Base-by-base conservation (phyloP, 371 early-diverging fungal species). In the Actinomortierella ambigua region DNA sequence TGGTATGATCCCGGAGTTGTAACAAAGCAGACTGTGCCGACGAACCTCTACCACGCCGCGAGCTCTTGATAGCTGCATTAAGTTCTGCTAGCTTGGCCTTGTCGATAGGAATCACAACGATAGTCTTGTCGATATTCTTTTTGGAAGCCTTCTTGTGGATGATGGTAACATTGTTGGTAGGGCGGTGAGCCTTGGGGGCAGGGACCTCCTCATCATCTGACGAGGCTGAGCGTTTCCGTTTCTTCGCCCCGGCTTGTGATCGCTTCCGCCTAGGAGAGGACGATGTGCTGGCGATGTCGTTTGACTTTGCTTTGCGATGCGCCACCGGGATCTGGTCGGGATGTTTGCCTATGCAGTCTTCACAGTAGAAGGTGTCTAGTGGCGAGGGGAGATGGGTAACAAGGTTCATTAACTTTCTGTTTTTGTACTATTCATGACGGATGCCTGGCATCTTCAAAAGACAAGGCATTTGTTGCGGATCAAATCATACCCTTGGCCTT, bases 301-400 rank as follows among this genome's bases (percentile, higher is more conserved):
- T 63, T 67, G 49, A 67, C 63, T 24, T 67, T 59, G 34, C 11
- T 34, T 34, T 34, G 34, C 34, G 34, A 11, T 34, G 34, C 11
- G 34, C 11, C 17, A 60, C 17, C 52, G 75, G 75, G 39, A 73
- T 67, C 41, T 54, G 66, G 20, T 55, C 61, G 20, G 75, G 67
- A 50, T 67, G 29, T 40, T 43, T 48, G 42, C 60, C 67, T 29
- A 63, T 48, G 34, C 75, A 73, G 42, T 56, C 54, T 17, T 60
- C 56, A 49, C 75, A 73, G 24, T 73, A 73, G 54, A 67, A 73
- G 28, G 55, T 67, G 20, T 63, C 75, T 73, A 60, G 3, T 11
- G 13, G 22, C 41, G 20, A 2, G 24, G 17, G n/a, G 13, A 4
- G 28, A 39, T 23, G n/a, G 53, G 28, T 11, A n/a, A n/a, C n/a